Conservation (phyloP, 2,329 filamentous ascomycete genomes). For the Sporothrix brasiliensis region DNA sequence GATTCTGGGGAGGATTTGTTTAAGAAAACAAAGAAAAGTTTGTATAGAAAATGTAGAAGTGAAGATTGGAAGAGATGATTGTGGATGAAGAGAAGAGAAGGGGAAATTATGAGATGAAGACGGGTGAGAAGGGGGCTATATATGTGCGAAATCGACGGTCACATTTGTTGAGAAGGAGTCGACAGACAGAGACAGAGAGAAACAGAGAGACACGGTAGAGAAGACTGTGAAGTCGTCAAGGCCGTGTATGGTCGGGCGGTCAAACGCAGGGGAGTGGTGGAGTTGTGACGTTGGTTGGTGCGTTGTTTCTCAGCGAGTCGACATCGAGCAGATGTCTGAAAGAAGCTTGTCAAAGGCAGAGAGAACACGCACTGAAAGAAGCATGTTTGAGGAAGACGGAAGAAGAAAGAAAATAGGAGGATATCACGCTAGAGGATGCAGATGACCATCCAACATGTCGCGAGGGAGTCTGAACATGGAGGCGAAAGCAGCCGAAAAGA, state of each 20-base stretch:
- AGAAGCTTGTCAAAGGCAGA: not conserved
- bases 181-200: no score
- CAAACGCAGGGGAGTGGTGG: not conserved
- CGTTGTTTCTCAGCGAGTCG: no score
- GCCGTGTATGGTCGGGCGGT: not conserved
- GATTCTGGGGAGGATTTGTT: conserved; percentile 26
- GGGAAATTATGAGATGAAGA: conserved; percentile 24
- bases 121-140: conserved; percentile 29
- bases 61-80: conserved; percentile 27
- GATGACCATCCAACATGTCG: not conserved
- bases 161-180: not conserved
- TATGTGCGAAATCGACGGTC: conserved; percentile 34
- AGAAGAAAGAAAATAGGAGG: not conserved
- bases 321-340: not conserved
- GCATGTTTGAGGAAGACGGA: not conserved
- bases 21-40: conserved; percentile 18
- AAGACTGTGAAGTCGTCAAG: not conserved
- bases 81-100: conserved; percentile 37
- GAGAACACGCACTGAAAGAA: not conserved
- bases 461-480: not conserved
- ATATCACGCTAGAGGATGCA: not conserved
- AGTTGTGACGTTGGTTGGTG: not conserved
- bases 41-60: conserved; percentile 27
- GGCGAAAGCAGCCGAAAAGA: not conserved
- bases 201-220: not conserved